phyloP scores from a whole-genome alignment of 805 yeast genomes.

The Millerago galiae region DNA sequence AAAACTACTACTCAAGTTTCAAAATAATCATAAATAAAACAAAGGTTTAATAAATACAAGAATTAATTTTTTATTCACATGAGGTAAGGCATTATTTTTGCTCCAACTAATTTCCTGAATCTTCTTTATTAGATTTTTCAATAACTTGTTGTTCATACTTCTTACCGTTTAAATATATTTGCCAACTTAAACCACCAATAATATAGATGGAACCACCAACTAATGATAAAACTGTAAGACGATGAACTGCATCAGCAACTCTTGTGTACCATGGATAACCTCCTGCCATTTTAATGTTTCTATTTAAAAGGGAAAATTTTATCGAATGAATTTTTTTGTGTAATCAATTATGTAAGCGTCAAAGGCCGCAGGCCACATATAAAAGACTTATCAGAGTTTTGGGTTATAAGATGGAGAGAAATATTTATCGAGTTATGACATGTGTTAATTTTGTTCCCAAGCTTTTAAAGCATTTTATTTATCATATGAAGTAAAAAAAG shows the following conservation, averaged over 20 bases:
- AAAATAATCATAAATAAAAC: no score
- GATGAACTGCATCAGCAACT: conserved; percentile 65
- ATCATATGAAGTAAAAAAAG: no score
- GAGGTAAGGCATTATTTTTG: neutral
- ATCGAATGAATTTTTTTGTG: neutral
- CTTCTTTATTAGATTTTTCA: conserved; percentile 5
- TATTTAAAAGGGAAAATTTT: neutral
- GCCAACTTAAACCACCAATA: conserved; percentile 45
- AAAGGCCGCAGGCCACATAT: no score
- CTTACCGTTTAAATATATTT: conserved; percentile 46
- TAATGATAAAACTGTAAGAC: conserved; percentile 61
- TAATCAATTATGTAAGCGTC: neutral
- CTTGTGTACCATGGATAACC: conserved; percentile 71
- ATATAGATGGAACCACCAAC: conserved; percentile 51
- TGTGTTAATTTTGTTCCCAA: no score
- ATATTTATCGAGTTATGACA: no score
- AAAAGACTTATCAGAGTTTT: no score
- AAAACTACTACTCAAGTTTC: no score
- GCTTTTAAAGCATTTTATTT: no score
- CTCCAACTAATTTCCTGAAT: neutral
- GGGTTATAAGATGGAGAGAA: no score
- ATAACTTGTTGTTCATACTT: conserved; percentile 36
- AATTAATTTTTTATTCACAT: no score
- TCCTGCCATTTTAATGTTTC: conserved; percentile 29
- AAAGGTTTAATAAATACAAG: no score